phyloP scores from a whole-genome alignment of 2,329 filamentous ascomycete genomes.

The Lizonia empirigonia region DNA sequence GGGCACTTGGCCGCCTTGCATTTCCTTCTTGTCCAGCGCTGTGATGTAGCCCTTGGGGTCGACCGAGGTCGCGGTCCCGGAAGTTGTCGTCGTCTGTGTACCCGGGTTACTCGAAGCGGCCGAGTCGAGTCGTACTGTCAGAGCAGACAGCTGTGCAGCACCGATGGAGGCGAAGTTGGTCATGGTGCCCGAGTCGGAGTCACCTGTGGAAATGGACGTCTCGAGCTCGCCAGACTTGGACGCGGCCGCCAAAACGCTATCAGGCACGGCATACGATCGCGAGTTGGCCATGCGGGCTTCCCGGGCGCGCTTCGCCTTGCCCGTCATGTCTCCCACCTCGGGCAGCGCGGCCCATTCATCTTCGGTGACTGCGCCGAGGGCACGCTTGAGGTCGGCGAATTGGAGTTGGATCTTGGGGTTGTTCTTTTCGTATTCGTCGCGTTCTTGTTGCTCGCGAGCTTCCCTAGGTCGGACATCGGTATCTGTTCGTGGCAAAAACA shows the following conservation, averaged over 20 bases:
- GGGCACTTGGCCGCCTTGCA: slow-evolving; percentile 73
- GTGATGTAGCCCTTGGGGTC: slow-evolving; percentile 97
- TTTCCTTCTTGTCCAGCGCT: slow-evolving; percentile 79
- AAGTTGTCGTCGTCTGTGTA: slow-evolving; percentile 65
- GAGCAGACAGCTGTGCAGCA: slow-evolving; percentile 91
- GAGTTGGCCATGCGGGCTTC: slow-evolving; percentile 71
- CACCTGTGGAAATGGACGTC: slow-evolving; percentile 73
- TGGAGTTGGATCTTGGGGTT: slow-evolving; percentile 99
- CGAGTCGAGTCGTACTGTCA: slow-evolving; percentile 91
- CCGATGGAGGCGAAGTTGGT: slow-evolving; percentile 98
- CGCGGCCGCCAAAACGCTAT: slow-evolving; percentile 90
- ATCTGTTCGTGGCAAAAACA: slow-evolving; percentile 71
- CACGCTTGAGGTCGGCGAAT: slow-evolving; percentile 93
- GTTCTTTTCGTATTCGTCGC: slow-evolving; percentile 92
- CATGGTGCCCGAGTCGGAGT: slow-evolving; percentile 81
- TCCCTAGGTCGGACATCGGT: slow-evolving; percentile 83
- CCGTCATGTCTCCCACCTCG: slow-evolving; percentile 94
- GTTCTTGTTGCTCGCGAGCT: slow-evolving; percentile 88
- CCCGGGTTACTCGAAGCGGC: slow-evolving; percentile 73
- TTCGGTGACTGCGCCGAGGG: slow-evolving; percentile 83
- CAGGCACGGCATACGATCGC: slow-evolving; percentile 92
- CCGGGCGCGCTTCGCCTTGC: slow-evolving; percentile 85
- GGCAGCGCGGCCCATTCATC: slow-evolving; percentile 97
- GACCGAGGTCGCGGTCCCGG: slow-evolving; percentile 85
- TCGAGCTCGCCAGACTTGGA: slow-evolving; percentile 80